Evolutionary conservation across 768 basidiomycete species (phyloP).

Genomic region (Scleroderma bovista): DNA sequence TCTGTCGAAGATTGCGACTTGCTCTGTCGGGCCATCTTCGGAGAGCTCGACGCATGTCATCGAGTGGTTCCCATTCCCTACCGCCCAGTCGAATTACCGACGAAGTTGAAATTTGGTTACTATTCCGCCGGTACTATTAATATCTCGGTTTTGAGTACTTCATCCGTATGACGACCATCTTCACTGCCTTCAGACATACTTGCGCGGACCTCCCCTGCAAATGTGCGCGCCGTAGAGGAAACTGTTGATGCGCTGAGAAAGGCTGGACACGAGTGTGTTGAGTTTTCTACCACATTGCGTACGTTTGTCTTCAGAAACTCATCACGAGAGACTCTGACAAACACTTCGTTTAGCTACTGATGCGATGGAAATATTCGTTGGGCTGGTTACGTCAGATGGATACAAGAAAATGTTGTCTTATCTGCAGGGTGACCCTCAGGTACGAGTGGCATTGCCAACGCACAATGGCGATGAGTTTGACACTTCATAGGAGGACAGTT

Average conservation of each 20-base stretch:
- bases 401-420: conserved; percentile 64
- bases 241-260: conserved; percentile 29
- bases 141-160: not conserved
- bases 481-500: conserved; percentile 38
- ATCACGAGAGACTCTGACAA: not conserved
- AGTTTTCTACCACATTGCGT: conserved; percentile 50
- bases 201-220: conserved; percentile 49
- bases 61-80: conserved; percentile 55
- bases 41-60: conserved; percentile 37
- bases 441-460: conserved; percentile 19
- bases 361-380: conserved; percentile 57
- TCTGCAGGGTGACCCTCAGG: conserved; percentile 65
- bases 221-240: conserved; percentile 31
- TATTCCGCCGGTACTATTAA: conserved; percentile 48
- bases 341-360: conserved; percentile 32
- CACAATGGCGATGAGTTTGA: not conserved
- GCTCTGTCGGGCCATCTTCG: conserved; percentile 42
- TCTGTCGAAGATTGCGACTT: conserved; percentile 68
- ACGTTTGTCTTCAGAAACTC: conserved; percentile 19
- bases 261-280: conserved; percentile 36
- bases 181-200: conserved; percentile 42
- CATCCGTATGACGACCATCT: not conserved
- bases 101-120: conserved; percentile 69
- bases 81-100: conserved; percentile 46
- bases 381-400: conserved; percentile 64